Base-by-base conservation (phyloP, 768 basidiomycete species). In the Auriscalpium vulgare region DNA sequence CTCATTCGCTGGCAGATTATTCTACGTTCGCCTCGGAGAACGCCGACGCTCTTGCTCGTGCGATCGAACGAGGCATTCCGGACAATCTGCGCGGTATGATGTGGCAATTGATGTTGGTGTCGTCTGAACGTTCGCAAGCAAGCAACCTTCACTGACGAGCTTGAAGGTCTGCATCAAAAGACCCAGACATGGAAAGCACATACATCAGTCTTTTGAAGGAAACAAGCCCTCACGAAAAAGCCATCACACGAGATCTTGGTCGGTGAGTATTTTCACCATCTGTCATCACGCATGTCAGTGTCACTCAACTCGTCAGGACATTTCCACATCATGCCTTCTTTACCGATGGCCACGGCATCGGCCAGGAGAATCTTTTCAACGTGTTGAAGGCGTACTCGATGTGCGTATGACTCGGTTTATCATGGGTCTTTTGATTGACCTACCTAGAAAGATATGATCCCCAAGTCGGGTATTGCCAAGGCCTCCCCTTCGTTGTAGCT, bases 241-340 rank as follows among this genome's bases (percentile, higher is more conserved):
- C 94, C 10, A 99, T 99, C 50, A 82, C 80, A 43, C 82, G 95
- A 57, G 97, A 99, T 71, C 79, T 99, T 36, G 91, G 91, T 63
- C 80, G 94, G 83, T 88, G 54, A 56, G 45, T 43, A 34, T 46
- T 29, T n/a, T 45, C 29, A 14, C 36, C 35, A 46, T 47, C 37
- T 50, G 21, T 55, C 23, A 47, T 47, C 19, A 47, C 57, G 47
- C 55, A 38, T 38, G 62, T 36, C 50, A 34, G 37, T 38, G 62
- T 36, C 50, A 34, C 13, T 46, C 34, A 37, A 56, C 56, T 47
- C 37, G 55, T 47, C 35, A 89, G 91, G 68, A 99, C 97, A 3
- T 97, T 99, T 72, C 97, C 97, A 23, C 90, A 94, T 67, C 95
- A 98, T 65, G 87, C 90, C 47, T 97, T 92, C 74, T 99, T 98